Evolutionary conservation across 116 monocot species (phyloP).

Genomic region (Dioscorea cayenensis): DNA sequence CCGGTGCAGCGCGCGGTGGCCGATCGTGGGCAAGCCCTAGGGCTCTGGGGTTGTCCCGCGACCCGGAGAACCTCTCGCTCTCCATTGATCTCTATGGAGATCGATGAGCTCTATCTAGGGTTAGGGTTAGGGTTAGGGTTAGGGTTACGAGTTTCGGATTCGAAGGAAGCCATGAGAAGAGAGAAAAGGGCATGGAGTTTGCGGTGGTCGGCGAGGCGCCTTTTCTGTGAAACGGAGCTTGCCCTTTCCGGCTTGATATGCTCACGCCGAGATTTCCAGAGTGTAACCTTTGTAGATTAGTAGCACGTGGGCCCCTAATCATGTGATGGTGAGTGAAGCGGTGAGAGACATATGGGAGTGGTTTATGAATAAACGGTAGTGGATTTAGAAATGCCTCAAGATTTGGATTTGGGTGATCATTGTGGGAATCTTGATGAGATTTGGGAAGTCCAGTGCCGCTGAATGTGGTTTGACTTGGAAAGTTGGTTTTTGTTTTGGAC

Average conservation of each 20-base stretch:
- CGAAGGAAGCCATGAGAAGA: neutral
- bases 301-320: no score
- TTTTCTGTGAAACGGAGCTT: neutral
- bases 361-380: no score
- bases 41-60: conserved; percentile 23
- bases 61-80: conserved; percentile 21
- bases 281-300: no score
- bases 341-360: no score
- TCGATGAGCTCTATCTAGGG: neutral
- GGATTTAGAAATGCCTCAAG: no score
- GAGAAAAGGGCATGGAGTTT: conserved; percentile 1
- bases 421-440: no score
- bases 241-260: neutral
- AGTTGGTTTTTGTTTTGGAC: no score
- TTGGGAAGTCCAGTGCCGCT: no score
- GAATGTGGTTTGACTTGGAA: no score
- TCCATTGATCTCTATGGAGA: conserved; percentile 14
- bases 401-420: no score
- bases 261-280: neutral
- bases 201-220: neutral
- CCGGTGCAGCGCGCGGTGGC: conserved; percentile 9
- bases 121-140: conserved; percentile 13
- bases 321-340: no score
- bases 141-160: conserved; percentile 7
- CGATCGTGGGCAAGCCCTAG: conserved; percentile 7